phyloP scores from a whole-genome alignment of 2,329 filamentous ascomycete genomes.

The Neonectria magnoliae region DNA sequence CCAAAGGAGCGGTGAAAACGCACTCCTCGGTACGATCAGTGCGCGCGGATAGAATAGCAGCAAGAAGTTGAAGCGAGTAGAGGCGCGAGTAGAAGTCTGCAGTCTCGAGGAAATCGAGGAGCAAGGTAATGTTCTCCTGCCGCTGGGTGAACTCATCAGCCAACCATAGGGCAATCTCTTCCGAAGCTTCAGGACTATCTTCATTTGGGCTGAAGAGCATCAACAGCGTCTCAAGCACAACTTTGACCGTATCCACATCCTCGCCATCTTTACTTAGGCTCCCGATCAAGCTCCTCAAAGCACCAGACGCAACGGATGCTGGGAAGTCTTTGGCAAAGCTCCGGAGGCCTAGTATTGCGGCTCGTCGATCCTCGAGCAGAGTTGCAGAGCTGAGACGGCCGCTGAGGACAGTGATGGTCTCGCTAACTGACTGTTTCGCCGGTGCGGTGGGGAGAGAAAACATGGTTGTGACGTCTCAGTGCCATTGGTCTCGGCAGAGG shows the following conservation, averaged over 20 bases:
- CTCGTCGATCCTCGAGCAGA: slow-evolving; percentile 91
- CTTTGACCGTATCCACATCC: slow-evolving; percentile 95
- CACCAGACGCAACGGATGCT: slow-evolving; percentile 92
- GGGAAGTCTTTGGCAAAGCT: slow-evolving; percentile 98
- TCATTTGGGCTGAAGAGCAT: slow-evolving; percentile 84
- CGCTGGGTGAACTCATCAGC: slow-evolving; percentile 98
- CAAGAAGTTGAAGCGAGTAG: slow-evolving; percentile 89
- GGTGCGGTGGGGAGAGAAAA: slow-evolving; percentile 78
- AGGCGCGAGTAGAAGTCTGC: slow-evolving; percentile 90
- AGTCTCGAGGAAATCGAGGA: slow-evolving; percentile 89
- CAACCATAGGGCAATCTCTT: slow-evolving; percentile 95
- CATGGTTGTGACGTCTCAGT: slow-evolving; percentile 54
- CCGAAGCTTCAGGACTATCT: slow-evolving; percentile 87
- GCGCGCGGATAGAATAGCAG: slow-evolving; percentile 84
- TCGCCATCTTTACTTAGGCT: slow-evolving; percentile 88
- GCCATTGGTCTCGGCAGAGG: slow-evolving; percentile 44
- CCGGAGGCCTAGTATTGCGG: slow-evolving; percentile 89
- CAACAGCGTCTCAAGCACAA: slow-evolving; percentile 92
- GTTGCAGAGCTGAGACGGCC: slow-evolving; percentile 88
- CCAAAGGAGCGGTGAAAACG: slow-evolving; percentile 87
- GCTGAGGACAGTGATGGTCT: slow-evolving; percentile 92
- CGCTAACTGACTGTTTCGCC: slow-evolving; percentile 93
- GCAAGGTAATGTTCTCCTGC: slow-evolving; percentile 93
- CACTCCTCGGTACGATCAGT: slow-evolving; percentile 95
- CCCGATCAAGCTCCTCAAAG: slow-evolving; percentile 87